Evolutionary conservation across 192 early-diverging fungal genomes (phyloP), one percentile per base, ranked within the genome.

Genomic region (Podila epicladia): DNA sequence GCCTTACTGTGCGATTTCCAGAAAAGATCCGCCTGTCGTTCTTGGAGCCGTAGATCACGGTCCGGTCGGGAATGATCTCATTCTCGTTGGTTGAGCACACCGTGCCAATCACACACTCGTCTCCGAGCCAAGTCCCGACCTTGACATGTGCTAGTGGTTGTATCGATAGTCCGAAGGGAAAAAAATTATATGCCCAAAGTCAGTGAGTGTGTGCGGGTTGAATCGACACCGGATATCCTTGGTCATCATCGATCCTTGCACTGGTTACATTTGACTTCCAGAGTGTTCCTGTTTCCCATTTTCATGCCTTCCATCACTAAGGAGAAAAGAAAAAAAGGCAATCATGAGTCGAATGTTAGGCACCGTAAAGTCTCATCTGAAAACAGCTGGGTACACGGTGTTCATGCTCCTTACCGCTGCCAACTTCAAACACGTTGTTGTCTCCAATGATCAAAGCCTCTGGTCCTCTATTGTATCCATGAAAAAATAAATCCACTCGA

Each of bases 351-450:
- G 6, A 73, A 57, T 13, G 35, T 22, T 32, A 49, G 31, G 0
- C 28, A 4, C 22, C 2, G 26, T 63, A 3, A 22, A 9, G 9
- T 50, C 59, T 0, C 37, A 61, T 62, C 45, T 19, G 82, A 55
- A 5, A 26, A 55, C 8, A 45, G 41, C 3, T 12, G 41, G 1
- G 2, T 2, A 45, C 12, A 15, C 1, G 13, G 26, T n/a, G 8
- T 26, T 55, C 24, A 0, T 55, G n/a, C 4, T 55, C 13, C 87
- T 74, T 82, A 93, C 93, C 83, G 28, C 87, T 88, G 35, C 89
- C 91, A 28, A 93, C 92, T 82, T 94, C 92, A 82, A 95, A 91
- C 9, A 91, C 86, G 63, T 95, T 95, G 58, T 91, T 85, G 58
- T 93, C 85, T 3, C 93, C 93, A 72, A 95, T 92, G 24, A 87